Evolutionary conservation across 2,329 filamentous ascomycete genomes (phyloP), one percentile per base, ranked within the genome.

Genomic region (Pseudogymnoascus destructans): DNA sequence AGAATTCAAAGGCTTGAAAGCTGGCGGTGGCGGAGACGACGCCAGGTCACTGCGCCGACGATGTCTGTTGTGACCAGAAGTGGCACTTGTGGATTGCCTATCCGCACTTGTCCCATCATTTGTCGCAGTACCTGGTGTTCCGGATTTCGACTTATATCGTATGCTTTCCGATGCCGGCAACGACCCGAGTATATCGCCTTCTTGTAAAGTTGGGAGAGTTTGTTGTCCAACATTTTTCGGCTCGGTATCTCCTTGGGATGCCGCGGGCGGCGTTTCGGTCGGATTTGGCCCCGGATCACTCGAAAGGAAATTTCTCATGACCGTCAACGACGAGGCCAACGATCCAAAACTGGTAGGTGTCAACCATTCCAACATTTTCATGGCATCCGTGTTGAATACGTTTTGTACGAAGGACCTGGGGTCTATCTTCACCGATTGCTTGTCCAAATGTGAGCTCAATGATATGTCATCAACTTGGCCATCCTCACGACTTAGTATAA

Each of bases 321-420:
- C 42, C 7, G 21, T 27, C 5, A 49, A 49, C 9, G 42, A 49
- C 21, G 42, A 27, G 5, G 42, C 42, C 42, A 49, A 25, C 21
- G 21, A 49, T n/a, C 42, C 42, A 15, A 49, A 49, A 27, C 27
- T 49, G 21, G 75, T 74, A 0, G 81, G 81, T 1, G 81, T 82
- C n/a, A 86, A 71, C 82, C 82, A 86, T 67, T 86, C 83, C 3
- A 86, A 65, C 81, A 86, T 86, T 65, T 82, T 85, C 68, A 86
- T 82, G 9, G 84, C 78, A 9, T 79, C 79, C 0, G 82, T 84
- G 5, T 77, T 81, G 64, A 86, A 85, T 6, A 85, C 72, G 62
- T 83, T 83, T 63, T 85, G 82, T 1, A 79, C 78, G 59, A 85
- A 80, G 1, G 81, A 84, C 64, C 80, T 81, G 0, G 75, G 74